A percentile compares a stretch with the other conserved stretches of the same genome.
Conservation (phyloP, 2,329 filamentous ascomycete species). For the Clarireedia hainanense region DNA sequence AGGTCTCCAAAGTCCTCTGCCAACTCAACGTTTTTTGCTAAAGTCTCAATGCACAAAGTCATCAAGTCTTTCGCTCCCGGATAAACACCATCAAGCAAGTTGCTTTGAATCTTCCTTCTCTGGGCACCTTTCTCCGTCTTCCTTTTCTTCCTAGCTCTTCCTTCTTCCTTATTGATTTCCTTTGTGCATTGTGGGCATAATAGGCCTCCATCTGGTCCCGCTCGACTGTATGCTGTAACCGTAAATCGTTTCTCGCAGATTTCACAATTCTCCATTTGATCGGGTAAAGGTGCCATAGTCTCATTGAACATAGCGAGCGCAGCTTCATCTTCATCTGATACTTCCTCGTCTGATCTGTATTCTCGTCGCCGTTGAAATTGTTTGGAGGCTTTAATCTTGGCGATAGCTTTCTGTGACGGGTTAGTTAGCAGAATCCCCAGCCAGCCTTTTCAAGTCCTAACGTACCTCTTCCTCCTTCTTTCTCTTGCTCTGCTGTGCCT, state of each 20-base stretch:
- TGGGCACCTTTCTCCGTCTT: constrained; percentile 43
- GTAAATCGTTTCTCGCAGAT: constrained; percentile 83
- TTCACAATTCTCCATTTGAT: constrained; percentile 84
- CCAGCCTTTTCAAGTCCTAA: too few species aligned
- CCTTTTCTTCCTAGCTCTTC: constrained; percentile 47
- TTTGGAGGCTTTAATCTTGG: constrained; percentile 57
- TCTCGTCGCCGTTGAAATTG: constrained; percentile 41
- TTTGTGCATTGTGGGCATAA: constrained; percentile 77
- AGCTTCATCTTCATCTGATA: constrained; percentile 41
- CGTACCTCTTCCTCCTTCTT: constrained; percentile 35
- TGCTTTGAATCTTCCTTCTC: constrained; percentile 74
- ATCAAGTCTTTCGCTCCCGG: constrained; percentile 61
- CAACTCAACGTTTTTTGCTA: constrained; percentile 54
- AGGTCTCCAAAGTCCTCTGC: constrained; percentile 56
- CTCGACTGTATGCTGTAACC: constrained; percentile 80
- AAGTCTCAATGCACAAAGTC: constrained; percentile 53
- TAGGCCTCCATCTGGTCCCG: constrained; percentile 76
- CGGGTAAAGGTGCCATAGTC: constrained; percentile 36
- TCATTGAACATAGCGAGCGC: constrained; percentile 42
- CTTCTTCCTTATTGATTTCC: constrained; percentile 59
- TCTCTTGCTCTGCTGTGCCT: constrained; percentile 25
- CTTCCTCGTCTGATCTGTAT: constrained; percentile 36
- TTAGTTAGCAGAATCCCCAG: constrained; percentile 5
- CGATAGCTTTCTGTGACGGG: constrained; percentile 39
- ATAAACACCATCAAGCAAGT: constrained; percentile 69